Evolutionary conservation across 257 asterid genomes (phyloP).

Genomic region (Orobanche coerulescens): DNA sequence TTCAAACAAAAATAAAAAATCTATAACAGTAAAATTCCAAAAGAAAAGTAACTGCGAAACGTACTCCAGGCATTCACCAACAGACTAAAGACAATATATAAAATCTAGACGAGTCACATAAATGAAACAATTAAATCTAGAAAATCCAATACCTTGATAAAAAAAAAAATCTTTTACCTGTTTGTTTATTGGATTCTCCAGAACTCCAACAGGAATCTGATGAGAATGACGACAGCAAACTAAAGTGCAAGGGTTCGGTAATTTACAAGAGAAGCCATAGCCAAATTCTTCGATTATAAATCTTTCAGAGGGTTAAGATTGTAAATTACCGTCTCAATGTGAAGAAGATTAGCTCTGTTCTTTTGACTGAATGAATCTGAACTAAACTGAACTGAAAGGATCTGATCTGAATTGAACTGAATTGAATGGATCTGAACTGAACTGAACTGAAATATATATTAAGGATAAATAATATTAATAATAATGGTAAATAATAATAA

Average conservation of each 20-base stretch:
- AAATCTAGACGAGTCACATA: background rate
- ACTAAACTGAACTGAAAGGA: too few species aligned
- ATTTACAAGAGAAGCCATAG: background rate
- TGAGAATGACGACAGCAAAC: constrained; percentile 14
- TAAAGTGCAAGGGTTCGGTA: constrained; percentile 19
- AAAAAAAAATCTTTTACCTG: background rate
- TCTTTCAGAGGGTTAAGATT: constrained; percentile 13
- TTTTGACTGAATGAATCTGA: too few species aligned
- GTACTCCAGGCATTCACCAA: background rate
- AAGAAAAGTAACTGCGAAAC: background rate
- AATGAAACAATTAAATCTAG: constrained; percentile 6
- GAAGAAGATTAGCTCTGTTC: background rate
- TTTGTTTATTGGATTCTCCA: constrained; percentile 5
- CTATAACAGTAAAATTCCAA: background rate
- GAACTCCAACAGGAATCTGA: constrained; percentile 4
- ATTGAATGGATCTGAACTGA: too few species aligned
- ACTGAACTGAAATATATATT: too few species aligned
- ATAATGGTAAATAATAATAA: too few species aligned
- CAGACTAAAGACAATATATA: background rate
- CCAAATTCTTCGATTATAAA: constrained; percentile 10
- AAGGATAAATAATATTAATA: too few species aligned
- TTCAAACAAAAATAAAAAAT: background rate
- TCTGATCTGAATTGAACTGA: too few species aligned
- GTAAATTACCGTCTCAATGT: constrained; percentile 5
- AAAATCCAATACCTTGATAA: constrained; percentile 14